These are phyloP conservation scores for Lentithecium fluviatile DNA, from an alignment of 495 filamentous ascomycete genomes.

Conservation along the genomic window DNA sequence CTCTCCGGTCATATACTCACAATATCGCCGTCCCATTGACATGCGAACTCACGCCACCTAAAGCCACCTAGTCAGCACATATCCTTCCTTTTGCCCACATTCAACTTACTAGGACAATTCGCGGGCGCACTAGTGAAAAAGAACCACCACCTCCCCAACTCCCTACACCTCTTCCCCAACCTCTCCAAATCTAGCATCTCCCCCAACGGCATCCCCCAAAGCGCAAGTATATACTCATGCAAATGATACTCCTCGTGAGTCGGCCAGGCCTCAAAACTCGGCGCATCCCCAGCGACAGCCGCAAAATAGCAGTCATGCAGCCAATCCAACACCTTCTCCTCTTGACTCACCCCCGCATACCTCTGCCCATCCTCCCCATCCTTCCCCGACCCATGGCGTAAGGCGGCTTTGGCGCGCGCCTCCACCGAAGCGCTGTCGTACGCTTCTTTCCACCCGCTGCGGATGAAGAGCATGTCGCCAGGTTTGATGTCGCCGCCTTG, in stretches of 20 bases:
- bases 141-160: slow-evolving; percentile 62
- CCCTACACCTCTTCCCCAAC: slow-evolving; percentile 49
- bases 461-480: slow-evolving; percentile 67
- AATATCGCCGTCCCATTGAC: slow-evolving; percentile 31
- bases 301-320: slow-evolving; percentile 68
- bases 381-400: slow-evolving; percentile 40
- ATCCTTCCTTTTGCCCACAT: neutral
- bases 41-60: slow-evolving; percentile 31
- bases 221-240: slow-evolving; percentile 62
- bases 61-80: slow-evolving; percentile 8
- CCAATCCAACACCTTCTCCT: slow-evolving; percentile 59
- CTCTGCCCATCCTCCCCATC: slow-evolving; percentile 45
- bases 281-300: slow-evolving; percentile 59
- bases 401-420: slow-evolving; percentile 45
- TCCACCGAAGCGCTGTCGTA: slow-evolving; percentile 49
- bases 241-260: slow-evolving; percentile 50
- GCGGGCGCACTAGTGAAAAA: slow-evolving; percentile 49
- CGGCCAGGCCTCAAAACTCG: slow-evolving; percentile 64
- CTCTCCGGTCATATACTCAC: too few relatives aligned
- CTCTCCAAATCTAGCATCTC: slow-evolving; percentile 62
- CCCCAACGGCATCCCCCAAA: slow-evolving; percentile 63
- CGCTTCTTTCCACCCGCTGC: slow-evolving; percentile 63
- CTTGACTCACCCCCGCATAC: slow-evolving; percentile 59
- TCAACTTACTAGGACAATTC: slow-evolving; percentile 32
- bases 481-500: slow-evolving; percentile 62